Conservation (phyloP, 257 asterid genomes). For the Gardenia jasminoides region DNA sequence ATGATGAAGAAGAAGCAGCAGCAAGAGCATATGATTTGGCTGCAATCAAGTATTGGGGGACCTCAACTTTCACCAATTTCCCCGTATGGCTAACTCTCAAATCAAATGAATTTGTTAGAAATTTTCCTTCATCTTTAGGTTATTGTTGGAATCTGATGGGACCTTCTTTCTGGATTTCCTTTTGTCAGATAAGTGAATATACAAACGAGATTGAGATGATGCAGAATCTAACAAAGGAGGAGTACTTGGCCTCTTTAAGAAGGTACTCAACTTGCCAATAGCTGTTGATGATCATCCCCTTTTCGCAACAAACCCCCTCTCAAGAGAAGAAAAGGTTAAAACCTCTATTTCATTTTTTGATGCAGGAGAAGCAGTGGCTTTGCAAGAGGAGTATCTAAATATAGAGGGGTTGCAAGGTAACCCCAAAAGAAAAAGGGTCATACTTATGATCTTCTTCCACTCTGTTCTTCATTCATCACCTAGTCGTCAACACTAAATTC, state of each 20-base stretch:
- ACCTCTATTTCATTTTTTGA: not conserved
- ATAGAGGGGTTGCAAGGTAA: constrained; percentile 78
- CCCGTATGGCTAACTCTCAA: constrained; percentile 44
- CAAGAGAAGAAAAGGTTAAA: not conserved
- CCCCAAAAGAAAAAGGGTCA: not conserved
- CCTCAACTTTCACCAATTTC: constrained; percentile 68
- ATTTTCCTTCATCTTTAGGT: not conserved
- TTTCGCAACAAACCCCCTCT: not conserved
- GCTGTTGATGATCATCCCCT: not conserved
- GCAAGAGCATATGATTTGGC: constrained; percentile 91
- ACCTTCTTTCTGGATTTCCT: not conserved
- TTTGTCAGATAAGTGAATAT: constrained; percentile 52
- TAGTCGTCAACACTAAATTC: not conserved
- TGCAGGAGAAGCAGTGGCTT: constrained; percentile 83
- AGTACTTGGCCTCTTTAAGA: constrained; percentile 71
- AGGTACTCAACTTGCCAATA: constrained; percentile 35
- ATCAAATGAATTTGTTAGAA: not conserved
- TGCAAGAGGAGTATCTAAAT: constrained; percentile 73
- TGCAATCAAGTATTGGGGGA: constrained; percentile 84
- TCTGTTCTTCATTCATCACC: not conserved
- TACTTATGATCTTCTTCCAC: not conserved
- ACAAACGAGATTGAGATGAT: constrained; percentile 57
- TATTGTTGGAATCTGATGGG: not conserved
- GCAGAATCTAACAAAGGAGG: constrained; percentile 63
- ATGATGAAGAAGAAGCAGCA: constrained; percentile 85